Percentiles rank a stretch among this genome's conserved stretches.
Conservation (phyloP, 1,284 basidiomycete genomes). For the Marasmius tenuissimus region DNA sequence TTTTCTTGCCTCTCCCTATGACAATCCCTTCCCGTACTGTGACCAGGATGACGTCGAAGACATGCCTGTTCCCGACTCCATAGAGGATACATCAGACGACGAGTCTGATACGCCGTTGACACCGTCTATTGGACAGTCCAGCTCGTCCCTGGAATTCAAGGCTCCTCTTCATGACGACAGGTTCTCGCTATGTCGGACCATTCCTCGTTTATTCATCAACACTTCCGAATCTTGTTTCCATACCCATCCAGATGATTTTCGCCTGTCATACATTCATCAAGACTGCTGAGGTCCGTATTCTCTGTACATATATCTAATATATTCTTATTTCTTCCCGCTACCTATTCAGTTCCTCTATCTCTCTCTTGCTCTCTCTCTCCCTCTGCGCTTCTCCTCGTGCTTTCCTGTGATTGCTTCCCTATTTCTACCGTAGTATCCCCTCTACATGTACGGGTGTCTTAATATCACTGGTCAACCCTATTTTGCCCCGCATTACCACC, state of each 20-base stretch:
- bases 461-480: not conserved
- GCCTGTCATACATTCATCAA: slow-evolving; percentile 47
- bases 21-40: slow-evolving; percentile 60
- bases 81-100: slow-evolving; percentile 81
- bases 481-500: slow-evolving; percentile 1
- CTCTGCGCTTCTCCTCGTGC: slow-evolving; percentile 9
- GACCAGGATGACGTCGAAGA: slow-evolving; percentile 64
- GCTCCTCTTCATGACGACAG: slow-evolving; percentile 51
- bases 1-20: slow-evolving; percentile 40
- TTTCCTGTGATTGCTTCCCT: slow-evolving; percentile 13
- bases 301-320: slow-evolving; percentile 16
- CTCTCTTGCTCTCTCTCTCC: slow-evolving; percentile 6
- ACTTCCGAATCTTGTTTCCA: slow-evolving; percentile 59
- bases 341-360: slow-evolving; percentile 8
- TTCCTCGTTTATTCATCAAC: slow-evolving; percentile 61
- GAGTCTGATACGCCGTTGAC: slow-evolving; percentile 71
- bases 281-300: slow-evolving; percentile 49
- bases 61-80: slow-evolving; percentile 69
- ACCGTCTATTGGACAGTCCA: slow-evolving; percentile 56
- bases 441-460: slow-evolving; percentile 19
- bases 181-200: slow-evolving; percentile 42
- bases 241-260: slow-evolving; percentile 48
- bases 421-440: slow-evolving; percentile 25
- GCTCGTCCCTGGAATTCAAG: slow-evolving; percentile 42
- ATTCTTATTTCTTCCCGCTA: slow-evolving; percentile 1